Percentiles rank a stretch among this genome's conserved stretches.
Conservation (phyloP, 2,329 filamentous ascomycete species). For the Pyrenophora teres region DNA sequence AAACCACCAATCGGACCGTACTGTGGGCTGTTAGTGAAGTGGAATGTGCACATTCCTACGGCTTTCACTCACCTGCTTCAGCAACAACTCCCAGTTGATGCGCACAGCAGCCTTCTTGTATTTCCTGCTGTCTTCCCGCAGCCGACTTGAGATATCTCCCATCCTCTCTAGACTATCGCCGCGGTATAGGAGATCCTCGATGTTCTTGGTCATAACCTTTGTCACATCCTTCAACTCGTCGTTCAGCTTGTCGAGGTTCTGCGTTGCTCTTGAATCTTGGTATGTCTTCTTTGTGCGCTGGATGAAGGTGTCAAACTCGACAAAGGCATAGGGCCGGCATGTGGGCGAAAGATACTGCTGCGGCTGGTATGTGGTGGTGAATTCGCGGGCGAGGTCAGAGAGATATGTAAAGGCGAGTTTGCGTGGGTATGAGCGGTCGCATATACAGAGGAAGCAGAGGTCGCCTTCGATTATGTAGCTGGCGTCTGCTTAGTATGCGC, state of each 20-base stretch:
- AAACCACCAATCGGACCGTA: constrained; percentile 89
- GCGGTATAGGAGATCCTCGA: constrained; percentile 93
- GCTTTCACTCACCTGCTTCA: constrained; percentile 72
- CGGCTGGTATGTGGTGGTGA: constrained; percentile 79
- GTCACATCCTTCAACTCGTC: constrained; percentile 97
- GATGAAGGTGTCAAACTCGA: constrained; percentile 98
- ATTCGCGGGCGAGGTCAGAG: constrained; percentile 86
- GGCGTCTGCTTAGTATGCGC: constrained; percentile 18
- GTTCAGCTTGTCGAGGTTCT: constrained; percentile 94
- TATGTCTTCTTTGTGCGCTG: constrained; percentile 90
- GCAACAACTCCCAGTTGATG: constrained; percentile 96
- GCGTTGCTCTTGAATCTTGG: constrained; percentile 84
- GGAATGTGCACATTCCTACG: background rate
- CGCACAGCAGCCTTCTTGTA: constrained; percentile 89
- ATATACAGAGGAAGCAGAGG: constrained; percentile 91
- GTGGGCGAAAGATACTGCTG: constrained; percentile 73
- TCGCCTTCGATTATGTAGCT: constrained; percentile 85
- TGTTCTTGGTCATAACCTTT: constrained; percentile 99
- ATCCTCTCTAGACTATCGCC: constrained; percentile 95
- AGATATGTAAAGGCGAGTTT: constrained; percentile 99
- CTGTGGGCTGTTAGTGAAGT: constrained; percentile 45
- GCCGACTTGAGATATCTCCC: constrained; percentile 87
- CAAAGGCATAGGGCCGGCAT: constrained; percentile 91
- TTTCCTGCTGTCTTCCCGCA: constrained; percentile 92
- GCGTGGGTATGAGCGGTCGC: constrained; percentile 90